Conservation (phyloP, 2,329 filamentous ascomycete genomes). For the Cercospora zeae-maydis region DNA sequence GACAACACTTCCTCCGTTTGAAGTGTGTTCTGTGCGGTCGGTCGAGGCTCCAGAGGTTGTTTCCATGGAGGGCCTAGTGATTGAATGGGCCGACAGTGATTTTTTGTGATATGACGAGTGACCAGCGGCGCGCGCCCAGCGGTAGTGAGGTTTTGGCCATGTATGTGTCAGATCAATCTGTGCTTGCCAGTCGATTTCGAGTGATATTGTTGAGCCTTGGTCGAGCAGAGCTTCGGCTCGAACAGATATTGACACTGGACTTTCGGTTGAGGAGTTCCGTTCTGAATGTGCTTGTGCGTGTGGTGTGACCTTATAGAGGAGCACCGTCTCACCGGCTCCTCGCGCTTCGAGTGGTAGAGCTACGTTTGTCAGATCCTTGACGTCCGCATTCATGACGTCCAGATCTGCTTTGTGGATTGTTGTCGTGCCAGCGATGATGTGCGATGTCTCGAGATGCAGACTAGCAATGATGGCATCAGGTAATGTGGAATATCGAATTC, state of each 20-base stretch:
- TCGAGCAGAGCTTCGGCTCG: conserved; percentile 24
- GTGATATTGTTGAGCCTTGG: conserved; percentile 21
- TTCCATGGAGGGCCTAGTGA: conserved; percentile 9
- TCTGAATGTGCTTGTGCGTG: not conserved
- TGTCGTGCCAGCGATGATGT: conserved; percentile 39
- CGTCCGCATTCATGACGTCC: conserved; percentile 54
- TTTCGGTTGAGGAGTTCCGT: not conserved
- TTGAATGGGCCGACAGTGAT: conserved; percentile 15
- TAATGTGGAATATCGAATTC: conserved; percentile 67
- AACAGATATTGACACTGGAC: conserved; percentile 21
- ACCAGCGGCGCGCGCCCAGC: conserved; percentile 29
- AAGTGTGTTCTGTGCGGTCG: not conserved
- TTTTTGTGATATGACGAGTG: conserved; percentile 18
- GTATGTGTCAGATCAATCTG: conserved; percentile 25
- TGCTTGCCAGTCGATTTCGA: conserved; percentile 30
- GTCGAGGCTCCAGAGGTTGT: not conserved
- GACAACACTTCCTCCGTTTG: conserved; percentile 55
- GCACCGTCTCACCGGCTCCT: conserved; percentile 70
- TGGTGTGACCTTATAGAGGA: conserved; percentile 57
- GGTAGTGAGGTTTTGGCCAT: conserved; percentile 22
- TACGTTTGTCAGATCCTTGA: conserved; percentile 42
- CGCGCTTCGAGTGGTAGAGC: conserved; percentile 34
- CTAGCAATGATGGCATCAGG: conserved; percentile 35
- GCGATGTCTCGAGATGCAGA: conserved; percentile 32
- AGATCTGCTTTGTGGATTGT: conserved; percentile 59